Base-by-base conservation (phyloP, 1,284 basidiomycete species). In the Papiliotrema terrestris region DNA sequence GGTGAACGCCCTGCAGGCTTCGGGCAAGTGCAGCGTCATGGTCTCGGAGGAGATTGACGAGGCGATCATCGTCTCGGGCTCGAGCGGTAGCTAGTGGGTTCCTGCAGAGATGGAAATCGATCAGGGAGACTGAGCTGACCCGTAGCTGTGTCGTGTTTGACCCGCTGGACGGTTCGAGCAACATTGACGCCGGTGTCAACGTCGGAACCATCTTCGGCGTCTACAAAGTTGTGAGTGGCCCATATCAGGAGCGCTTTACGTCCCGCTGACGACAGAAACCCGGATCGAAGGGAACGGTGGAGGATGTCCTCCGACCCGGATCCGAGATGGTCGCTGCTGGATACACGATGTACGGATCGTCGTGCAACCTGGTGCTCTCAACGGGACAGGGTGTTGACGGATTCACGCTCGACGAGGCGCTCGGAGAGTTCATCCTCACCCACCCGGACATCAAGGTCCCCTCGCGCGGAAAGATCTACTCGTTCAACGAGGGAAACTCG, bases 141-240 rank as follows among this genome's bases (percentile, higher is more conserved):
- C 3, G 41, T 59, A 75, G 73, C 80, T 97, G 93, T 68, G 92
- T 98, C 66, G 96, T 98, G 9, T 99, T 99, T 69, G 96, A 99
- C 79, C 96, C 96, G 41, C 84, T 99, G 53, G 96, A 99, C 71
- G 96, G 96, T 52, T 91, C 88, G 68, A 93, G 89, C 79, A 99
- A 99, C 81, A 99, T 99, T 78, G 96, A 99, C 76, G 96, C 96
- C 62, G 96, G 95, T 86, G 96, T 99, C 62, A 99, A 99, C 80
- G 96, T 98, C 72, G 96, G 96, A 44, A 98, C 96, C 57, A 98
- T 98, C 81, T 99, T 99, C 76, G 96, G 96, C 57, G 88, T 99
- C 68, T 99, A 98, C 81, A 85, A 86, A 70, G 81, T 96, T 54
- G 76, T 78, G 46, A 64, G 91, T 90, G 35, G 6, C 43, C 17